Evolutionary conservation across 495 filamentous ascomycete genomes (phyloP).

Genomic region (Neohortaea acidophila): DNA sequence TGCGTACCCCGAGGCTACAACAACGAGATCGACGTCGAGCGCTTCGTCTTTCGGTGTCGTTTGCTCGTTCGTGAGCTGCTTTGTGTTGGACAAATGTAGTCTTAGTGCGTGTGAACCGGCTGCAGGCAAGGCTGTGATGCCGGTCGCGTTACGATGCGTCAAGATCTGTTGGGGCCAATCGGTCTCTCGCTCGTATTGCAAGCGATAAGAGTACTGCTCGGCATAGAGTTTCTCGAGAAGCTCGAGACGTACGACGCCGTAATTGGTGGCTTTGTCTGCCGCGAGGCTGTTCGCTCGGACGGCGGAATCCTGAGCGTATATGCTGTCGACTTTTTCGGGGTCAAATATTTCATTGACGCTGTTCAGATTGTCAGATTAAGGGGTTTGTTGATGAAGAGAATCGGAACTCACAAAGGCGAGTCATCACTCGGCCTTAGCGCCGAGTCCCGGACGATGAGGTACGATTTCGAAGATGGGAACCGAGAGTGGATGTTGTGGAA

Average conservation of each 20-base stretch:
- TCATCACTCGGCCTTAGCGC: conserved; percentile 85
- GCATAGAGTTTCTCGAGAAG: conserved; percentile 78
- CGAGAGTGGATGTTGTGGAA: conserved; percentile 74
- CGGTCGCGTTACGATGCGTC: conserved; percentile 44
- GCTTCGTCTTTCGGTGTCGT: conserved; percentile 31
- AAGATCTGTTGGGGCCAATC: conserved; percentile 73
- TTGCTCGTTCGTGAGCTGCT: too few relatives aligned
- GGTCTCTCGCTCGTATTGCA: conserved; percentile 50
- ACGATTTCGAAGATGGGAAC: conserved; percentile 66
- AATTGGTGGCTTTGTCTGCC: conserved; percentile 69
- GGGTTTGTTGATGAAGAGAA: background rate
- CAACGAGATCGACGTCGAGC: conserved; percentile 61
- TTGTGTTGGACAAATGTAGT: conserved; percentile 19
- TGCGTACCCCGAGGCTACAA: conserved; percentile 78
- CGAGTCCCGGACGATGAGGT: conserved; percentile 58
- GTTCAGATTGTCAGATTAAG: conserved; percentile 17
- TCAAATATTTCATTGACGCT: conserved; percentile 97
- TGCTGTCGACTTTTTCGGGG: conserved; percentile 57
- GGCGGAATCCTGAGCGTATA: conserved; percentile 48
- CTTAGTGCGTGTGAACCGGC: conserved; percentile 18
- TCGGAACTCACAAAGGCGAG: conserved; percentile 65
- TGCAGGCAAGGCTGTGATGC: conserved; percentile 30
- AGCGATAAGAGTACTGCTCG: conserved; percentile 66
- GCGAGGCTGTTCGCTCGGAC: conserved; percentile 47
- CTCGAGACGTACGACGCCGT: conserved; percentile 76